Conservation (phyloP, 2,329 filamentous ascomycete genomes). For the Domatiomyces catenatus region DNA sequence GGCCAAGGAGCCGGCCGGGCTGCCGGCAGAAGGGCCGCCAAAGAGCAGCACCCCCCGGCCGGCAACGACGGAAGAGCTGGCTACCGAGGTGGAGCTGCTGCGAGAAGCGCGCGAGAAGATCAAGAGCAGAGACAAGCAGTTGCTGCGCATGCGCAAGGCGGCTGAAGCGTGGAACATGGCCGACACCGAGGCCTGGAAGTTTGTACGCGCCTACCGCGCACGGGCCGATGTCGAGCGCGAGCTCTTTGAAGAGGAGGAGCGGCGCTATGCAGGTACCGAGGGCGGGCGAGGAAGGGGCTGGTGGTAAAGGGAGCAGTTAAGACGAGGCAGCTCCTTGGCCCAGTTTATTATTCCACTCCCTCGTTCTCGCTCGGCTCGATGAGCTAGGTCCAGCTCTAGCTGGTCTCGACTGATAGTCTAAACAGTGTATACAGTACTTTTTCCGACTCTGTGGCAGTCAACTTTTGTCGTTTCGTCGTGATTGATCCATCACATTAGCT, state of each 20-base stretch:
- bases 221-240: conserved; percentile 40
- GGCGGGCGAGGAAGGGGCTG: neutral
- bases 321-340: neutral
- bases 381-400: too few species aligned
- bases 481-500: too few species aligned
- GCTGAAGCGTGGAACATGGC: conserved; percentile 43
- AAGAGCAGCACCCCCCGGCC: conserved; percentile 24
- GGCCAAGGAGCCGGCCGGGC: conserved; percentile 28
- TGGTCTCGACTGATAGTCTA: too few species aligned
- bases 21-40: conserved; percentile 23
- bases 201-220: conserved; percentile 44
- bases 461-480: too few species aligned
- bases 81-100: conserved; percentile 32
- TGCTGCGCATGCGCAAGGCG: conserved; percentile 28
- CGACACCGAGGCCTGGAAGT: conserved; percentile 50
- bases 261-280: neutral
- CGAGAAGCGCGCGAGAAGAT: conserved; percentile 35
- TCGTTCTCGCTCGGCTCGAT: too few species aligned
- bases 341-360: too few species aligned
- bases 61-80: conserved; percentile 24
- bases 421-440: too few species aligned
- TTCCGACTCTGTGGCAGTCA: too few species aligned
- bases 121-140: conserved; percentile 24
- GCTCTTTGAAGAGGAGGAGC: conserved; percentile 46
- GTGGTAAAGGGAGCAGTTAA: neutral